phyloP scores from a whole-genome alignment of 2,329 filamentous ascomycete genomes.

The Fusarium brevicatenulatum region DNA sequence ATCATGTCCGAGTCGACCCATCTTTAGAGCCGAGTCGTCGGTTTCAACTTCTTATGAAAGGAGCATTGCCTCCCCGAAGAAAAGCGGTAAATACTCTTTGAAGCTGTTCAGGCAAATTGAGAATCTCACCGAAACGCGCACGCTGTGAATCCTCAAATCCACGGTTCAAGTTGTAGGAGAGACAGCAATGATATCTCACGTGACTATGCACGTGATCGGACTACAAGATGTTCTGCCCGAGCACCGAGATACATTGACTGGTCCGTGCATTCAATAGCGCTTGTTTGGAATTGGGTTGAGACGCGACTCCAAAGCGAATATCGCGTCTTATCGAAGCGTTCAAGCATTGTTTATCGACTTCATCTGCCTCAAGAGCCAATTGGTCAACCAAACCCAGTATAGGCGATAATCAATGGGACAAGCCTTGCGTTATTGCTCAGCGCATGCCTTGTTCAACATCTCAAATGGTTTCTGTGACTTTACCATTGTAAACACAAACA shows the following conservation, averaged over 20 bases:
- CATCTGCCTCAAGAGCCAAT: not conserved
- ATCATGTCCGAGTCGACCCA: slow-evolving; percentile 28
- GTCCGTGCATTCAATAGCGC: slow-evolving; percentile 12
- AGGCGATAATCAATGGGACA: slow-evolving; percentile 2
- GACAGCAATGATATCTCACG: not conserved
- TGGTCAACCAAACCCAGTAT: not conserved
- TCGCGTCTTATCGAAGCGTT: slow-evolving; percentile 24
- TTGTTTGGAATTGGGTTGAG: slow-evolving; percentile 1
- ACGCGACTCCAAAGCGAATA: slow-evolving; percentile 26
- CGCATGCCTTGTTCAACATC: slow-evolving; percentile 8
- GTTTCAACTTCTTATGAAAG: not conserved
- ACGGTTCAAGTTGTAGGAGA: not conserved
- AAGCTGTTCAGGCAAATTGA: not conserved
- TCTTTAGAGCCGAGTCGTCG: slow-evolving; percentile 28
- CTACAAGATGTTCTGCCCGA: rapidly evolving
- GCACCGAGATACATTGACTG: not conserved
- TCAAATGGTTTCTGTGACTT: not conserved
- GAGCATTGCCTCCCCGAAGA: not conserved
- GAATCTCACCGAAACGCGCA: too few relatives aligned
- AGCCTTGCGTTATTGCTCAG: not conserved
- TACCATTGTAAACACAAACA: slow-evolving; percentile 22
- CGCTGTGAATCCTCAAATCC: not conserved
- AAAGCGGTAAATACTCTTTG: not conserved
- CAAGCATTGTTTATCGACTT: slow-evolving; percentile 15
- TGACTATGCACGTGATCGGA: not conserved